Percentiles rank a stretch among this genome's conserved stretches.
Conservation (phyloP, 1,139 yeast genomes). For the Diutina pseudorugosa region DNA sequence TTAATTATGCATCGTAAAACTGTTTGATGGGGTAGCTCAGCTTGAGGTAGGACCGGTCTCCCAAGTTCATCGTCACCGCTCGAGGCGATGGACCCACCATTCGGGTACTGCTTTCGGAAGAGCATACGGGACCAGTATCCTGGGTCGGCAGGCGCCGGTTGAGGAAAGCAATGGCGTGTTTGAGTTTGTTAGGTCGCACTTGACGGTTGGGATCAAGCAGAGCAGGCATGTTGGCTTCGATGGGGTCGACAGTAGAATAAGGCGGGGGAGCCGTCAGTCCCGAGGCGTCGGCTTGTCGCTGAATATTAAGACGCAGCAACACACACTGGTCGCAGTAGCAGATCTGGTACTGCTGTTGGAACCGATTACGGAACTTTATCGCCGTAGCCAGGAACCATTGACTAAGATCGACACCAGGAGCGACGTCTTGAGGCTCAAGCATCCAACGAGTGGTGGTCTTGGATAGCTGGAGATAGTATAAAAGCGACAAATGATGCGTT, state of each 20-base stretch:
- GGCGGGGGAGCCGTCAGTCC: background rate
- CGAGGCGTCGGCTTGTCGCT: background rate
- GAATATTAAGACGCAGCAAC: background rate
- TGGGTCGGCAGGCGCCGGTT: background rate
- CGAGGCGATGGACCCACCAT: background rate
- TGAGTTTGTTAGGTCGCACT: background rate
- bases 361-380: background rate
- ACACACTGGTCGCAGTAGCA: slow-evolving; percentile 1
- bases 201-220: background rate
- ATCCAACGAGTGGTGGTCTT: slow-evolving; percentile 1
- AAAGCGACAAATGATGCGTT: slow-evolving; percentile 22
- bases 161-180: slow-evolving; percentile 3
- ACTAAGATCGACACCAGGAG: background rate
- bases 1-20: background rate
- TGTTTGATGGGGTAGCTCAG: slow-evolving; percentile 2
- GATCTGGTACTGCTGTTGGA: slow-evolving; percentile 1
- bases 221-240: background rate
- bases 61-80: background rate
- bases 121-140: background rate
- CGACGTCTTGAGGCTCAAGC: background rate
- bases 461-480: slow-evolving; percentile 14
- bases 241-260: background rate
- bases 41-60: slow-evolving; percentile 1
- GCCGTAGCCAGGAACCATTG: background rate
- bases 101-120: background rate